phyloP scores from a whole-genome alignment of 1,139 yeast genomes.

The Scheffersomyces cryptocercus region DNA sequence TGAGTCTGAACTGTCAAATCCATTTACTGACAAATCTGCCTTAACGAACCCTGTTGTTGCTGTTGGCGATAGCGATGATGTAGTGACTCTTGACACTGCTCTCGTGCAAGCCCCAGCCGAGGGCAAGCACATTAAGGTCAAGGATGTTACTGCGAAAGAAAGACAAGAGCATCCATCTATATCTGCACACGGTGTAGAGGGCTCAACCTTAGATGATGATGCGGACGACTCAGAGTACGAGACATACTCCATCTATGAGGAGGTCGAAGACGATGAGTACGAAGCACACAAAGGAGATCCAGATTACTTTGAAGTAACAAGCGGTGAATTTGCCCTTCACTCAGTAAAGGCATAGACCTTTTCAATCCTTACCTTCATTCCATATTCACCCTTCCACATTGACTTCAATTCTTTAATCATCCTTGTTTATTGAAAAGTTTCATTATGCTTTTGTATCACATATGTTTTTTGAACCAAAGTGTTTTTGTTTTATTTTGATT shows the following conservation, averaged over 20 bases:
- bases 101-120: constrained; percentile 7
- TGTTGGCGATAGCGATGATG: constrained; percentile 1
- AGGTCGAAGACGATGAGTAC: constrained; percentile 50
- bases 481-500: no score
- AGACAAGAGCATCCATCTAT: constrained; percentile 4
- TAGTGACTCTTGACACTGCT: not conserved
- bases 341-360: not conserved
- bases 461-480: not conserved
- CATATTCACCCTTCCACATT: no score
- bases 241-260: constrained; percentile 49
- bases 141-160: constrained; percentile 2
- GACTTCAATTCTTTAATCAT: no score
- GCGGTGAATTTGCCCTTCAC: constrained; percentile 35
- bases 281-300: constrained; percentile 48
- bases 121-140: constrained; percentile 3
- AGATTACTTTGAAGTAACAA: constrained; percentile 48
- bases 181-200: constrained; percentile 4
- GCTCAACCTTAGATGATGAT: constrained; percentile 10
- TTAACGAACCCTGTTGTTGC: constrained; percentile 4
- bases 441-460: constrained; percentile 2
- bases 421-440: not conserved
- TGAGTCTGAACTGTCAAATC: constrained; percentile 2
- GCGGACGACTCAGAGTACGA: constrained; percentile 21
- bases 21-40: constrained; percentile 2
- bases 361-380: no score